Percentiles rank a stretch among this genome's conserved stretches.
Evolutionary conservation across 305 asterid species (phyloP).

Genomic region (Withania somnifera): DNA sequence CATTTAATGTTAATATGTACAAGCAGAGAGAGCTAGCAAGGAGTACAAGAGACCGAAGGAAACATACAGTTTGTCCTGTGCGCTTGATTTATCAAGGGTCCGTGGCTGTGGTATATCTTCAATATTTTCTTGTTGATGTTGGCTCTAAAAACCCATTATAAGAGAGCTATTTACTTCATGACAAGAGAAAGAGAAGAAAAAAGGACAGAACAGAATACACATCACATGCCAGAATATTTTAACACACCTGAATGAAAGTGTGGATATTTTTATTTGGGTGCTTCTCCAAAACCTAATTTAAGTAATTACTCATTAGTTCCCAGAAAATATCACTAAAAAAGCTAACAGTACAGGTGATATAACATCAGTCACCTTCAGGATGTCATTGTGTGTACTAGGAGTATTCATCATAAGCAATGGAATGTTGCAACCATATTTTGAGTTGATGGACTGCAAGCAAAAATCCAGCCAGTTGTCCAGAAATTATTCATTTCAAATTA

Average conservation of each 20-base stretch:
- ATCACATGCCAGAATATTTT: constrained; percentile 7
- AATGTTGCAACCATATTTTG: constrained; percentile 71
- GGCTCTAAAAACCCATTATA: constrained; percentile 24
- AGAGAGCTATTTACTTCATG: neutral
- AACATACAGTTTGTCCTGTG: constrained; percentile 45
- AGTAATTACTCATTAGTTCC: constrained; percentile 22
- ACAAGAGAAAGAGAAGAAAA: neutral
- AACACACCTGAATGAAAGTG: constrained; percentile 52
- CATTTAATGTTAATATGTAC: neutral
- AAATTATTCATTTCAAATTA: constrained; percentile 8
- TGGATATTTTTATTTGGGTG: constrained; percentile 61
- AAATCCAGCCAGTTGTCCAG: constrained; percentile 14
- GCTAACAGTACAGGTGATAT: constrained; percentile 9
- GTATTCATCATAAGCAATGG: constrained; percentile 68
- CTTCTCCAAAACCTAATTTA: constrained; percentile 59
- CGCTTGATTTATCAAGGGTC: constrained; percentile 12
- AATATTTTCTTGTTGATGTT: constrained; percentile 22
- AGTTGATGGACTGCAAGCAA: constrained; percentile 54
- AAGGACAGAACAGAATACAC: neutral
- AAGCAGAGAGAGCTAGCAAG: neutral
- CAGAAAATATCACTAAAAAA: constrained; percentile 7
- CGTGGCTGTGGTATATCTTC: constrained; percentile 16
- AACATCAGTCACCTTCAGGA: constrained; percentile 49
- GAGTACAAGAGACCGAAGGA: neutral
- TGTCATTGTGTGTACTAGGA: constrained; percentile 34